Base-by-base conservation (phyloP, 2,329 filamentous ascomycete genomes). In the Aspergillus uvarum region DNA sequence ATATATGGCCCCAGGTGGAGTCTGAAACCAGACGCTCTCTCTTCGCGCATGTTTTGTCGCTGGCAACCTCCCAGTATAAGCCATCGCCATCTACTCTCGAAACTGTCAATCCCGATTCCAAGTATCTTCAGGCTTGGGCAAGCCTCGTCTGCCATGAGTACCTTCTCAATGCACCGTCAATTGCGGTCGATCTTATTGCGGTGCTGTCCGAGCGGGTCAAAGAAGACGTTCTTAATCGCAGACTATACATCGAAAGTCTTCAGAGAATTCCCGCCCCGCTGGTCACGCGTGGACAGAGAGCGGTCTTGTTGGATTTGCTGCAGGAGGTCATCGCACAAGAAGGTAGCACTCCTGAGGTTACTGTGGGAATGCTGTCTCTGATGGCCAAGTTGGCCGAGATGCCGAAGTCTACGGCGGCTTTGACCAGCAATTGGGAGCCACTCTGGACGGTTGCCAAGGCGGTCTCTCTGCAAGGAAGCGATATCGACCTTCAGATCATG, bases 311-410 rank as follows among this genome's bases (percentile, higher is more conserved):
- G 38, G 75, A 79, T 55, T 63, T 72, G 21, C 59, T 77, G 14
- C 72, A 76, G 47, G 62, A 71, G 42, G 66, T 73, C 51, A 32
- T 77, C 14, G 52, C 74, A n/a, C 63, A 69, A 38, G 63, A 72
- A 57, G 66, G 69, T 51, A 68, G 59, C 57, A 53, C 63, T 19
- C 56, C 68, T 1, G 70, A 73, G 31, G 58, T 70, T 10, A 69
- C 68, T 8, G 62, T 76, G 19, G 72, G 74, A 3, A 63, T 76
- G 3, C 54, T 78, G 48, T 72, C 75, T 4, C 65, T 79, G 61
- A 76, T 79, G 73, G 74, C 75, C 0, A 77, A 73, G 35, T 56
- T 78, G 50, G 70, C 75, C 5, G 70, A 73, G n/a, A 72, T 75
- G 69, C 70, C 76, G 4, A 78, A 77, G 59, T 76, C 72, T 8